Conservation (phyloP, 371 early-diverging fungal species). For the Polyrhizophydium stewartii region DNA sequence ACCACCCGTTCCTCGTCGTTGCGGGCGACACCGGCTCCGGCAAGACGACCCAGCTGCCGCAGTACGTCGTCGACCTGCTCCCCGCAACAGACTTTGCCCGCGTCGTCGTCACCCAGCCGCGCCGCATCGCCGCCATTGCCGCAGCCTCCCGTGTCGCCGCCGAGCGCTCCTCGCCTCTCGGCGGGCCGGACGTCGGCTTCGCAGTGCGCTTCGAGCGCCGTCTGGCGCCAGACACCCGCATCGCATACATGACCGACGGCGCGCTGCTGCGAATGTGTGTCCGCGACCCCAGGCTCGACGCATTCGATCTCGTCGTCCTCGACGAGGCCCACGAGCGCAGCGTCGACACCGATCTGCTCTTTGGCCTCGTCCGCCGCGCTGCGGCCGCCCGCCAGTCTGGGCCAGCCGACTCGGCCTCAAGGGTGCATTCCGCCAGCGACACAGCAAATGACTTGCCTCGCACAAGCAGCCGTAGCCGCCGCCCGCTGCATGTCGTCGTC, state of each 20-base stretch:
- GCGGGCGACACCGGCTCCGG: slow-evolving; percentile 89
- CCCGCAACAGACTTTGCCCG: not conserved
- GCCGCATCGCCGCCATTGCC: slow-evolving; percentile 87
- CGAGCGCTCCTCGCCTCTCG: slow-evolving; percentile 59
- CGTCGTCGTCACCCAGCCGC: slow-evolving; percentile 53
- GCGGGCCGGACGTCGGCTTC: slow-evolving; percentile 74
- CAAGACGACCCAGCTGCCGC: slow-evolving; percentile 91
- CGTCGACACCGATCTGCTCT: slow-evolving; percentile 87
- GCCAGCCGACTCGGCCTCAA: too few species aligned
- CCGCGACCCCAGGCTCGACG: slow-evolving; percentile 52
- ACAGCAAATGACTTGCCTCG: slow-evolving; percentile 26
- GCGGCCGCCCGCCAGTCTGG: slow-evolving; percentile 30
- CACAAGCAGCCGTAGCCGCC: slow-evolving; percentile 18
- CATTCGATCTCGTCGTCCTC: slow-evolving; percentile 73
- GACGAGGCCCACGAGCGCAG: slow-evolving; percentile 97
- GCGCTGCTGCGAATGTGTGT: slow-evolving; percentile 77
- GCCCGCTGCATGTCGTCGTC: slow-evolving; percentile 70
- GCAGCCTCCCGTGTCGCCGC: slow-evolving; percentile 82
- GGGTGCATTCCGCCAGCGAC: too few species aligned
- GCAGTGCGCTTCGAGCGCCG: slow-evolving; percentile 79
- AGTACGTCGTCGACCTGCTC: slow-evolving; percentile 70
- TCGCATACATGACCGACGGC: slow-evolving; percentile 92
- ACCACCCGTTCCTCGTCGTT: slow-evolving; percentile 62
- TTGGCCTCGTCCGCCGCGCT: slow-evolving; percentile 75
- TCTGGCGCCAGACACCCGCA: slow-evolving; percentile 55